Percentiles rank a stretch among this genome's conserved stretches.
Evolutionary conservation across 2,329 filamentous ascomycete genomes (phyloP).

Genomic region (Botrytis byssoidea): DNA sequence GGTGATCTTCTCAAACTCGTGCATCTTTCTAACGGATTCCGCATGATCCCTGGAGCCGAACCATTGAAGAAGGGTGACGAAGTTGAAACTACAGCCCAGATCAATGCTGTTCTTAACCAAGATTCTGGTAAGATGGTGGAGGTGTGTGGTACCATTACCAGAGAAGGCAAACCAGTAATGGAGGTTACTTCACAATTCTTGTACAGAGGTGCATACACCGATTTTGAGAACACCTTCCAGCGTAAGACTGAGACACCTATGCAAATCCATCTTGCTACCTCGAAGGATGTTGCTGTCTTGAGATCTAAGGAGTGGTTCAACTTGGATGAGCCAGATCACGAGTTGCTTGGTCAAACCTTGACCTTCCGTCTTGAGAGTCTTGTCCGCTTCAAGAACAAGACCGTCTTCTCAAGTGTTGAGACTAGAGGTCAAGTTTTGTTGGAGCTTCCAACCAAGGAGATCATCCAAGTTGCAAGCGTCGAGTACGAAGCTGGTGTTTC

Average conservation of each 20-base stretch:
- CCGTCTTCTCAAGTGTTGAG: constrained; percentile 85
- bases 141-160: constrained; percentile 93
- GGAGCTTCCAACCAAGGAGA: constrained; percentile 93
- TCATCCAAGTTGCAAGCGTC: constrained; percentile 95
- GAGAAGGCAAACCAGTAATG: constrained; percentile 85
- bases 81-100: constrained; percentile 86
- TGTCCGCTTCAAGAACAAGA: constrained; percentile 91
- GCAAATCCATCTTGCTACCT: constrained; percentile 82
- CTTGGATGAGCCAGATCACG: constrained; percentile 77
- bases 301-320: constrained; percentile 98
- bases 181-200: constrained; percentile 98
- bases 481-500: constrained; percentile 91
- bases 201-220: constrained; percentile 88
- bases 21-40: constrained; percentile 95
- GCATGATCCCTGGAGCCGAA: constrained; percentile 94
- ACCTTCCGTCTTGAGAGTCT: constrained; percentile 94
- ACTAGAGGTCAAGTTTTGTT: constrained; percentile 90
- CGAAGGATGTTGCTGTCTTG: constrained; percentile 89
- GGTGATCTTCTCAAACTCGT: constrained; percentile 95
- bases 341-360: constrained; percentile 88
- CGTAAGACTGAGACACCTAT: constrained; percentile 94
- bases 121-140: constrained; percentile 99
- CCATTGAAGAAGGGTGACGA: constrained; percentile 94
- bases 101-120: constrained; percentile 98
- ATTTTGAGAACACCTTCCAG: constrained; percentile 98